Evolutionary conservation across 2,329 filamentous ascomycete genomes (phyloP), one percentile per base, ranked within the genome.

Genomic region (Clonostachys chloroleuca): DNA sequence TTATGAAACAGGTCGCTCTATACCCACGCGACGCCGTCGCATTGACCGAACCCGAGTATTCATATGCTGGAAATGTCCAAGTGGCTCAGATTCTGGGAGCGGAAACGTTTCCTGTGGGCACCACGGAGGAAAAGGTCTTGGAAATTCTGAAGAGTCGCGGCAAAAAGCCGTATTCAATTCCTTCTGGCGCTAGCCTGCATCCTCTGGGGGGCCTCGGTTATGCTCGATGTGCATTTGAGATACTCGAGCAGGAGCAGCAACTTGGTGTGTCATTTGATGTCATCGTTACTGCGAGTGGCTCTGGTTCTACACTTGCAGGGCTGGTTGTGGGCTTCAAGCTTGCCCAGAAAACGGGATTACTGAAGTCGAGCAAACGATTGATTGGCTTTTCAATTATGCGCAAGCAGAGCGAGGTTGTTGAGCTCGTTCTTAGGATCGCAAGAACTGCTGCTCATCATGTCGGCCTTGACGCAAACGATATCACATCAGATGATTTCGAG

Each of bases 281-380:
- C 1, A 59, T 86, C 2, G 60, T 85, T 40, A 81, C 83, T 9
- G 84, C 81, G 54, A 78, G 77, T 6, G 83, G 85, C 6, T 86
- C 82, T 1, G 83, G 83, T 5, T 78, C 73, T 12, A 86, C 83
- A 2, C 73, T 84, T 59, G 83, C 78, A 2, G 83, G 83, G 5
- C 81, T 86, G 70, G 69, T 86, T 13, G 83, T 81, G 0, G 83
- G 83, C 0, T 84, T 85, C 59, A 84, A 83, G 64, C 62, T 83
- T n/a, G 61, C 73, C 5, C 69, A 81, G 59, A 59, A 59, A 46
- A 44, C 52, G 54, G 62, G 68, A 10, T n/a, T 18, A 6, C 10
- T 20, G 5, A 34, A 34, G 10, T 13, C 40, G 20, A 9, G 4
- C 9, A 46, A 47, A 13, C 43, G 49, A 5, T 24, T 51, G 35